Base-by-base conservation (phyloP, 2,329 filamentous ascomycete genomes). In the Colletotrichum orchidophilum region DNA sequence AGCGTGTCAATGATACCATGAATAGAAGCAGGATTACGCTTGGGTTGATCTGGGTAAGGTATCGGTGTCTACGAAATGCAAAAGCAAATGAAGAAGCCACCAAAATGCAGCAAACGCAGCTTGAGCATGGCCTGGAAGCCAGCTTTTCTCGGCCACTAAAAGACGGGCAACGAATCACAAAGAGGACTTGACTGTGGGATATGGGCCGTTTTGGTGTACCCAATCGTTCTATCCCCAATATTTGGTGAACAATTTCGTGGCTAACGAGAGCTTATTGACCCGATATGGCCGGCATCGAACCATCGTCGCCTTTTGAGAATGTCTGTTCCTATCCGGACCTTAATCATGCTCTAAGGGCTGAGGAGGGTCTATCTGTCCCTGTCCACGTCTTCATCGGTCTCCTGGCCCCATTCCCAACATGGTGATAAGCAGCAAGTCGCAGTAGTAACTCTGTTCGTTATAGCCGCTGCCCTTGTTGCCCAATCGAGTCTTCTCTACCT, bases 1-100 rank as follows among this genome's bases (percentile, higher is more conserved):
- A 71, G 42, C 18, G 33, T 21, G 21, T 63, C 24, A 42, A 61
- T 69, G 59, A 72, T 62, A 70, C 54, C 66, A 70, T 31, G 63
- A 27, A 61, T 29, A 26, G n/a, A 64, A 42, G 59, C 50, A 11
- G 24, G 50, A 53, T 24, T 53, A 27, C 50, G 24, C 26, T 53
- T 46, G 39, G 39, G 18, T 46, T n/a, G 18, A 46, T n/a, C 7
- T n/a, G 6, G 39, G 39, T 2, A 46, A n/a, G 18, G 7, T 46
- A 6, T n/a, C 7, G 18, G 7, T 46, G 8, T n/a, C 7, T 46
- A 21, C 8, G 18, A 3, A 21, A 8, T 8, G 39, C 11, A 18
- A 46, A n/a, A 21, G 39, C 6, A 11, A 46, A 46, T 11, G 18
- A 46, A 46, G 18, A 15, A n/a, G n/a, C n/a, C n/a, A n/a, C n/a